These are phyloP conservation scores for Oryza officinalis DNA, from an alignment of 176 grass and related monocot genomes.

Conservation along the genomic window DNA sequence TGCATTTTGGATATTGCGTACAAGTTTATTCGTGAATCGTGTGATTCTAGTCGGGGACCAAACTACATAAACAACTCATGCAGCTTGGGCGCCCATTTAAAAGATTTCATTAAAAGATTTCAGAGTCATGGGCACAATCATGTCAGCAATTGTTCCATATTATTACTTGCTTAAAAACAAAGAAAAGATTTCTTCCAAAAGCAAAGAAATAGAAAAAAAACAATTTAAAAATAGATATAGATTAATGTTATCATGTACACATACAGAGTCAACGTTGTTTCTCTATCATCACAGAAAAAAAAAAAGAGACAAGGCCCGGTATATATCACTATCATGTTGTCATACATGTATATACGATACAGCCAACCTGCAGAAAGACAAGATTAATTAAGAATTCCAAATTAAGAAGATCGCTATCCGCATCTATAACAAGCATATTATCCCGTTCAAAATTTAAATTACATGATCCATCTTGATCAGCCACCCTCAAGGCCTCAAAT, in stretches of 20 bases:
- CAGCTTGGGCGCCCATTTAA: background rate
- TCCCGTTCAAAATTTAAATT: conserved; percentile 4
- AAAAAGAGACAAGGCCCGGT: background rate
- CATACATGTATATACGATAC: background rate
- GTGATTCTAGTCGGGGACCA: background rate
- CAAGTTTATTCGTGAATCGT: background rate
- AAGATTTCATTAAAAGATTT: background rate
- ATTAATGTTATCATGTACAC: background rate
- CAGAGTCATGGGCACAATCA: conserved; percentile 7
- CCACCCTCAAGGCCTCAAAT: too few species aligned
- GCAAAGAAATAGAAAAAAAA: background rate
- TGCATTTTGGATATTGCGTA: background rate
- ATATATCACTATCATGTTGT: background rate
- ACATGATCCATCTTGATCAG: background rate
- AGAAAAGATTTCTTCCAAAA: background rate
- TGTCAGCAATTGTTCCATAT: background rate
- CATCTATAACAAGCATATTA: background rate
- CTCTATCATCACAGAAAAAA: background rate
- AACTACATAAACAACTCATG: too few species aligned
- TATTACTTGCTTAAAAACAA: conserved; percentile 9
- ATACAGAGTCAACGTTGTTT: conserved; percentile 14
- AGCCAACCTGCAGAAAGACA: background rate
- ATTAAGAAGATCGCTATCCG: background rate
- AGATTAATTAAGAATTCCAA: background rate
- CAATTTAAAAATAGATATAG: background rate